Evolutionary conservation across 768 basidiomycete species (phyloP), one percentile per base, ranked within the genome.

Genomic region (Ramaria rubella): DNA sequence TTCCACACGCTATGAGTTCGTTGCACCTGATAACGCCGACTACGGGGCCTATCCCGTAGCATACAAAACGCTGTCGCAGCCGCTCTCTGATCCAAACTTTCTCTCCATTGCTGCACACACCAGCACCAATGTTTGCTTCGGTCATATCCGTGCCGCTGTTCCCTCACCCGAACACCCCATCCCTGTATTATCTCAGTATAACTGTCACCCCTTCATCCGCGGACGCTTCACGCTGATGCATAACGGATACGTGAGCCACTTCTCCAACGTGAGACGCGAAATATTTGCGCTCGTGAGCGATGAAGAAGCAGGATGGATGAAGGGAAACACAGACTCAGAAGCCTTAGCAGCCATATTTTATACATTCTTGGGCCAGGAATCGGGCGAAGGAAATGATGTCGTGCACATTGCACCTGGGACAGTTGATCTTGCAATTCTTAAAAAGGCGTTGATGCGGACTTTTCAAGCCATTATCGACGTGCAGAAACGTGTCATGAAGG

Each of bases 341-440:
- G 59, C 62, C 50, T 43, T 70, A 27, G 69, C 66, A 43, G 70
- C 67, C 30, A 63, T 71, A 6, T 65, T 65, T 58, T 69, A 70
- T 60, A 67, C 65, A 27, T 63, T 63, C 56, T 62, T 71, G 21
- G 64, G 59, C 50, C 52, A 60, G 24, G 58, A 53, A 40, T 15
- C 24, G 27, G 38, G 29, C 34, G 57, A 49, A 44, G 45, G 68
- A 58, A 23, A 43, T 50, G 34, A 49, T 19, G 48, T 64, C 48
- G 58, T 65, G 56, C 60, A 57, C 66, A 64, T 67, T 30, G 52
- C 52, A n/a, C n/a, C n/a, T n/a, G n/a, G n/a, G n/a, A 36, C 54
- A 30, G 66, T 70, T 33, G 60, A 62, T 9, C 58, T 70, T 11
- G 57, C 55, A 46, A 60, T 64, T 31, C 59, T 70, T 50, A 64